A percentile compares a stretch with the other conserved stretches of the same genome.
Evolutionary conservation across 257 asterid species (phyloP).

Genomic region (Anisodus acutangulus): DNA sequence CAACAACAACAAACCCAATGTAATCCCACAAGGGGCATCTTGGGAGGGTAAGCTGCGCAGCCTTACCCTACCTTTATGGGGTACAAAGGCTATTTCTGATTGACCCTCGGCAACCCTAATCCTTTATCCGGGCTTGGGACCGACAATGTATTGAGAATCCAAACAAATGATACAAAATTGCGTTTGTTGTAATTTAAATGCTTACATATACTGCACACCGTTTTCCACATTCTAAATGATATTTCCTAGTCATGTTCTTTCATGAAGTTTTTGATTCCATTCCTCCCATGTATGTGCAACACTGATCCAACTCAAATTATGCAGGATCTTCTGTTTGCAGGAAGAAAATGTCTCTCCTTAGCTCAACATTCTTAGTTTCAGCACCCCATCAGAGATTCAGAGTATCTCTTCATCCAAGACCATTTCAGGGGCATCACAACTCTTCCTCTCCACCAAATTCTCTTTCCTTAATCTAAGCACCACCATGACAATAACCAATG

Average conservation of each 20-base stretch:
- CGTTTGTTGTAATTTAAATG: background rate
- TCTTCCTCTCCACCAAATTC: conserved; percentile 46
- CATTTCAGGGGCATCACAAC: conserved; percentile 41
- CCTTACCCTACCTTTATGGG: too few species aligned
- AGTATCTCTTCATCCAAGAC: conserved; percentile 51
- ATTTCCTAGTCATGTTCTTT: background rate
- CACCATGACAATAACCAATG: conserved; percentile 19
- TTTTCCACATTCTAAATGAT: background rate
- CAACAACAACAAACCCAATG: too few species aligned
- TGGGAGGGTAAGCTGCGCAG: too few species aligned
- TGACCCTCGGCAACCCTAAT: too few species aligned
- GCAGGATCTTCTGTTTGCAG: background rate
- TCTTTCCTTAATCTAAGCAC: conserved; percentile 51
- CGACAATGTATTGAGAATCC: too few species aligned
- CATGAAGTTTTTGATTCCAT: background rate
- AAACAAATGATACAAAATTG: background rate
- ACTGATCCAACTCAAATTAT: background rate
- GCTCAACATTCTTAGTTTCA: conserved; percentile 45
- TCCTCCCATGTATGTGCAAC: background rate
- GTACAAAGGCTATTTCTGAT: too few species aligned
- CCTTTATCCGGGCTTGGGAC: too few species aligned
- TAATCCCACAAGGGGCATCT: too few species aligned
- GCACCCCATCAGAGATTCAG: conserved; percentile 38
- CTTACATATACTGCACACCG: background rate
- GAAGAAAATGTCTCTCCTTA: conserved; percentile 47